Evolutionary conservation across 768 basidiomycete genomes (phyloP).

Genomic region (Boletus coccyginus): DNA sequence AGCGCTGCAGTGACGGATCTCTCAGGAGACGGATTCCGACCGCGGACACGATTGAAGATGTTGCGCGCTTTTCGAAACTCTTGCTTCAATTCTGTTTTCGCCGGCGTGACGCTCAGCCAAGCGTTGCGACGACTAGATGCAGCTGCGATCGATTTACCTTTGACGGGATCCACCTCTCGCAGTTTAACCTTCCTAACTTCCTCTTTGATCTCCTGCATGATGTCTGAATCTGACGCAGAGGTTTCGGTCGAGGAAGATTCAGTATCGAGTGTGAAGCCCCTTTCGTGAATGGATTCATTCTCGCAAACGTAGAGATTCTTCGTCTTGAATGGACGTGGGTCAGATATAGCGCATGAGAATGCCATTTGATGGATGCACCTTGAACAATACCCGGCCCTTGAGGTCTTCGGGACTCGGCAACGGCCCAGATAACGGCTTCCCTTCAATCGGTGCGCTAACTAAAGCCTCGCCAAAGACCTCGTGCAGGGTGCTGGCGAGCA

Average conservation of each 20-base stretch:
- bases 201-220: constrained; percentile 24
- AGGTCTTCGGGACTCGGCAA: constrained; percentile 87
- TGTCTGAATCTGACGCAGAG: constrained; percentile 34
- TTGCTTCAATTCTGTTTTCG: constrained; percentile 34
- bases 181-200: no score
- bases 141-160: constrained; percentile 22
- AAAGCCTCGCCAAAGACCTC: constrained; percentile 56
- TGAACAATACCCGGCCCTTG: constrained; percentile 76
- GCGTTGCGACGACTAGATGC: constrained; percentile 1
- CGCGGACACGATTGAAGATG: constrained; percentile 42
- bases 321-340: constrained; percentile 41
- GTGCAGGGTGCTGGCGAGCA: constrained; percentile 71
- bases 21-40: constrained; percentile 25
- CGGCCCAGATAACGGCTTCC: constrained; percentile 42
- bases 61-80: constrained; percentile 40
- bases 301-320: constrained; percentile 69
- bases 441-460: constrained; percentile 47
- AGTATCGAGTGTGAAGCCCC: constrained; percentile 33
- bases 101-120: constrained; percentile 13
- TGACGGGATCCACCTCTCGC: no score
- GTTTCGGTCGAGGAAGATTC: constrained; percentile 44
- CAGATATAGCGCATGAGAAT: neutral
- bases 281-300: constrained; percentile 32
- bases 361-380: constrained; percentile 31
- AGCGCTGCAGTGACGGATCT: constrained; percentile 16